Conservation (phyloP, 345 rosid genomes). For the Sonneratia alba region DNA sequence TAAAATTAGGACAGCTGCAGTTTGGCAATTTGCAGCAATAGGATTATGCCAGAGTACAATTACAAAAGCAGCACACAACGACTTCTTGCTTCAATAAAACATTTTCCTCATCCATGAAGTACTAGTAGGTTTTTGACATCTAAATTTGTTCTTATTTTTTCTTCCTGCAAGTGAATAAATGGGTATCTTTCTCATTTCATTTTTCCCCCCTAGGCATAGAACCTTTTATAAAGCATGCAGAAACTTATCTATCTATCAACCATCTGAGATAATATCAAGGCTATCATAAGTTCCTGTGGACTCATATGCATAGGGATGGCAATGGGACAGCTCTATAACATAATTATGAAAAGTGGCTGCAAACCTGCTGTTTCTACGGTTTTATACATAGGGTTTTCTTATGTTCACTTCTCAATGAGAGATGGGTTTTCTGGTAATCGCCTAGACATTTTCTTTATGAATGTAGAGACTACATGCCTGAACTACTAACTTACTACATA, state of each 20-base stretch:
- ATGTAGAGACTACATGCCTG: background rate
- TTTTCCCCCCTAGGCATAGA: background rate
- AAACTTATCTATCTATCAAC: background rate
- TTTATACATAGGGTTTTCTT: background rate
- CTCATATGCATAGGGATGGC: background rate
- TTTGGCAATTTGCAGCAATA: constrained; percentile 7
- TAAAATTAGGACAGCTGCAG: constrained; percentile 11
- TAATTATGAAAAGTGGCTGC: background rate
- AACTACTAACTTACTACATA: background rate
- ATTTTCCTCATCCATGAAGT: constrained; percentile 15
- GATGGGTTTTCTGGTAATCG: background rate
- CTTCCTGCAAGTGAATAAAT: constrained; percentile 10
- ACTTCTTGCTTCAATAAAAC: constrained; percentile 25
- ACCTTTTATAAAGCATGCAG: background rate
- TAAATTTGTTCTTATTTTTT: constrained; percentile 9
- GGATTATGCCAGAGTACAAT: constrained; percentile 29
- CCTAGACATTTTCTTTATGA: background rate
- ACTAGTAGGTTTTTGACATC: constrained; percentile 5
- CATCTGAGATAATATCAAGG: background rate
- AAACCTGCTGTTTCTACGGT: background rate
- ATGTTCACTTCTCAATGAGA: background rate
- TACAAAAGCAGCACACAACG: constrained; percentile 29
- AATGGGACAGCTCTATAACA: background rate
- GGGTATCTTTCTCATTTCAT: background rate
- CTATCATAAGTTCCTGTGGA: no score